Conservation (phyloP, 2,329 filamentous ascomycete genomes). For the Claviceps arundinis region DNA sequence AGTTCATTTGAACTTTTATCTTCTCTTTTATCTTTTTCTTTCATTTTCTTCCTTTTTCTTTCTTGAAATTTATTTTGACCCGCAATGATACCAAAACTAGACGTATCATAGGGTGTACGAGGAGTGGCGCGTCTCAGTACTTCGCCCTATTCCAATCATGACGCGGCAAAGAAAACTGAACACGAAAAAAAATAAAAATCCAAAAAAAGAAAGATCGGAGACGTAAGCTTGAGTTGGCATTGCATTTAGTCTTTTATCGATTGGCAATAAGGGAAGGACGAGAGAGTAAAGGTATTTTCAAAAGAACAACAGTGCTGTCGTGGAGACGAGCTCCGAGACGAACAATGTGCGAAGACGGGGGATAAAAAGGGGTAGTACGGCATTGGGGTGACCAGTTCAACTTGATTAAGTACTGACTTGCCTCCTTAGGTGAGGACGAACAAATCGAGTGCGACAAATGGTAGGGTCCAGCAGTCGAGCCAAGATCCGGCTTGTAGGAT, state of each 20-base stretch:
- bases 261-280: not conserved
- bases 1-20: not conserved
- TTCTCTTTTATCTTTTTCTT: slow-evolving; percentile 1
- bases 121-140: slow-evolving; percentile 2
- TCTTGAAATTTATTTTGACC: slow-evolving; percentile 1
- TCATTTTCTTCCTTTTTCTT: not conserved
- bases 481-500: not conserved
- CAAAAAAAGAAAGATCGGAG: no score
- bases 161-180: not conserved
- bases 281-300: not conserved
- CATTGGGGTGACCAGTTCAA: no score
- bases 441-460: not conserved
- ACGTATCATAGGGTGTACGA: slow-evolving; percentile 7
- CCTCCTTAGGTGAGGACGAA: not conserved
- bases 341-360: not conserved
- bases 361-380: not conserved
- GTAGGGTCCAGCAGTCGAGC: not conserved
- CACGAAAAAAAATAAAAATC: not conserved
- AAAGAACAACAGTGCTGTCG: not conserved
- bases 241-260: not conserved
- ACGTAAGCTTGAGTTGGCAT: not conserved
- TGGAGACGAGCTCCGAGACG: not conserved
- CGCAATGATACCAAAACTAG: slow-evolving; percentile 15
- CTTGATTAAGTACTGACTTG: not conserved
- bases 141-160: not conserved